phyloP scores from a whole-genome alignment of 2,329 filamentous ascomycete genomes.

The Arthroderma sp. region DNA sequence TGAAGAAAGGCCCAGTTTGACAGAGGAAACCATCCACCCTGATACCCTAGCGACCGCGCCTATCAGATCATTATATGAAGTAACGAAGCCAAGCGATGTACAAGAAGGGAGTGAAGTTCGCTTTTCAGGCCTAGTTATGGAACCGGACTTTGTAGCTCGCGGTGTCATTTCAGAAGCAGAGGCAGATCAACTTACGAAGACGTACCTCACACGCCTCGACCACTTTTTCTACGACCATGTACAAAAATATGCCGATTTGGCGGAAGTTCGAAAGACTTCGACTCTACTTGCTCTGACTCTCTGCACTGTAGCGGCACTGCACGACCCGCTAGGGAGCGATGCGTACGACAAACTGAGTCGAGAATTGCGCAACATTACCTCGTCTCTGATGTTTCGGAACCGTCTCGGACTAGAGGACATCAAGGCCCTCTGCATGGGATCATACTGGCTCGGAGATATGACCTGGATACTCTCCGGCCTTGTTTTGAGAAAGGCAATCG shows the following conservation, averaged over 20 bases:
- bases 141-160: constrained; percentile 34
- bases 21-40: constrained; percentile 1
- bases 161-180: constrained; percentile 28
- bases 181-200: constrained; percentile 27
- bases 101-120: constrained; percentile 20
- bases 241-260: constrained; percentile 5
- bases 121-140: constrained; percentile 27
- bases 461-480: constrained; percentile 35
- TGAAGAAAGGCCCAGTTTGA: constrained; percentile 1
- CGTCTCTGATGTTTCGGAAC: constrained; percentile 40
- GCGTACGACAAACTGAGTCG: constrained; percentile 38
- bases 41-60: constrained; percentile 28
- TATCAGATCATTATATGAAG: constrained; percentile 38
- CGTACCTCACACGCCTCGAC: constrained; percentile 30
- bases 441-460: constrained; percentile 44
- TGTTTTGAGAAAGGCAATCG: constrained; percentile 31
- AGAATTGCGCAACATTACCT: constrained; percentile 40
- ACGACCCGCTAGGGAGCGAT: constrained; percentile 34
- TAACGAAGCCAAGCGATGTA: constrained; percentile 31
- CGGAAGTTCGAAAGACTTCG: constrained; percentile 16
- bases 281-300: constrained; percentile 35
- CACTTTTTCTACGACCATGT: constrained; percentile 28
- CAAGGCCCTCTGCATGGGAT: constrained; percentile 40
- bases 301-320: constrained; percentile 35
- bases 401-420: constrained; percentile 40